Conservation (phyloP, 176 grass and related monocot species). For the Areca catechu region DNA sequence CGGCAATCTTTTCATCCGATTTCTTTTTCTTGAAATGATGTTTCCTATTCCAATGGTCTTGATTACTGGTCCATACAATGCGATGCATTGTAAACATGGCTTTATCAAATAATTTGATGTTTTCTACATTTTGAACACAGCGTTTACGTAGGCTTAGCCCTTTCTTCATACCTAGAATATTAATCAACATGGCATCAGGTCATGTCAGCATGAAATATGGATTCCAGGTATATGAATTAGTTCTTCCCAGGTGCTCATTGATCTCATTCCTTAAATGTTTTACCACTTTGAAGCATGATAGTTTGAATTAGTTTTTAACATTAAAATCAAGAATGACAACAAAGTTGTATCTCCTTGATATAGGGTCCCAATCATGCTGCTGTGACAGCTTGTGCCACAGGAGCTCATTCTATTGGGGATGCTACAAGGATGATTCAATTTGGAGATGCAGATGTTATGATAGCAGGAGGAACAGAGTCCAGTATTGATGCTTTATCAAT, state of each 20-base stretch:
- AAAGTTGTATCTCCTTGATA: slow-evolving; percentile 1
- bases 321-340: too few species aligned
- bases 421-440: slow-evolving; percentile 92
- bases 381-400: slow-evolving; percentile 89
- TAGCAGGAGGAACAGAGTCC: slow-evolving; percentile 81
- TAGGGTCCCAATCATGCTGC: slow-evolving; percentile 98
- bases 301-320: too few species aligned
- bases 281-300: too few species aligned
- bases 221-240: slow-evolving; percentile 47
- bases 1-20: not conserved
- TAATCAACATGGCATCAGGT: slow-evolving; percentile 97
- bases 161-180: slow-evolving; percentile 84
- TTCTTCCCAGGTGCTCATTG: not conserved
- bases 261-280: not conserved
- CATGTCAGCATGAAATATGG: slow-evolving; percentile 96
- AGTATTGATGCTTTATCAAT: slow-evolving; percentile 95
- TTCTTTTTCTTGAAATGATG: slow-evolving; percentile 1
- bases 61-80: too few species aligned
- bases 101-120: slow-evolving; percentile 3
- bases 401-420: slow-evolving; percentile 92
- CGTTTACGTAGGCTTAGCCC: slow-evolving; percentile 71
- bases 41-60: slow-evolving; percentile 1
- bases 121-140: slow-evolving; percentile 28
- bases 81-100: not conserved
- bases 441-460: slow-evolving; percentile 96